Base-by-base conservation (phyloP, 1,284 basidiomycete genomes). In the Agroathelia rolfsii region DNA sequence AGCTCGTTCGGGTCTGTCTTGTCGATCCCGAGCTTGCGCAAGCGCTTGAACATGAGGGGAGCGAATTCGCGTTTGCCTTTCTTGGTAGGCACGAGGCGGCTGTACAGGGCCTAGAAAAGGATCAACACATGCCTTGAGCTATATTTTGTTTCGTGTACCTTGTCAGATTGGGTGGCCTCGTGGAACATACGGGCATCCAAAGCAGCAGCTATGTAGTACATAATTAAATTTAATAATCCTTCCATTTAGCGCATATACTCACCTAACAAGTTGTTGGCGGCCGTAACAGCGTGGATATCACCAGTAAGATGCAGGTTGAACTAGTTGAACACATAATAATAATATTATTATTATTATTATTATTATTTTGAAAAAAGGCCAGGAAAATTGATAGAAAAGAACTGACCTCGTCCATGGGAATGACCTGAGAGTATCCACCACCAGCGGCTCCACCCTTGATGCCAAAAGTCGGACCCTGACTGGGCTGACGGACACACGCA, bases 381-480 rank as follows among this genome's bases (percentile, higher is more conserved):
- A 22, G 7, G 4, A 37, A 13, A 15, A 13, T 1, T n/a, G n/a
- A n/a, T n/a, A n/a, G n/a, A n/a, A n/a, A n/a, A n/a, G 10, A 34
- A 52, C 60, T 40, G 55, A 89, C 88, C 66, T 96, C 93, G 52
- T 96, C 93, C 93, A 96, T 96, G 33, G 93, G 93, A 60, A 97
- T 97, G 49, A 98, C 88, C 57, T 98, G 94, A 53, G 89, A 92
- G 67, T 98, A 99, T 38, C 94, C 94, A 46, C 94, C 94, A 35
- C 95, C 94, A 34, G 94, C 94, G 20, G 94, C 95, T 50, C 95
- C 95, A 48, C 94, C 94, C 64, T 99, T 99, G 69, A 99, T 96
- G 53, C 95, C 94, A 52, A 98, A 99, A 0, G 94, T 98, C 18
- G 94, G 94, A 11, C 95, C 94, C 58, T 99, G 94, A 58, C 89